Evolutionary conservation across 2,329 filamentous ascomycete species (phyloP).

Genomic region (Aspergillus alliaceus): DNA sequence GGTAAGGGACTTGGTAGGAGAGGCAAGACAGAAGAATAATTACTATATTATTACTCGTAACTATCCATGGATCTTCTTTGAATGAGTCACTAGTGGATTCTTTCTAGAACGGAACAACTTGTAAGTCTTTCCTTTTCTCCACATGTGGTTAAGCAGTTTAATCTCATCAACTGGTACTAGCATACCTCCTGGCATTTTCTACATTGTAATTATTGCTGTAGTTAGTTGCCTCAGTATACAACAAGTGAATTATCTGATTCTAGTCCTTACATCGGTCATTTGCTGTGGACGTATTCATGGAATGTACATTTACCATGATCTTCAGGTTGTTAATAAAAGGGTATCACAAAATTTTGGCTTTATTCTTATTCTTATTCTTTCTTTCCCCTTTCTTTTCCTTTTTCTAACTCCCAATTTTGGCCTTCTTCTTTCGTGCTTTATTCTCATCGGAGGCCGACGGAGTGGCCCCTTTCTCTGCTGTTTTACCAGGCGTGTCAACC

Average conservation of each 20-base stretch:
- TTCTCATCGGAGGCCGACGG: constrained; percentile 35
- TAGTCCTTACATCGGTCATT: background rate
- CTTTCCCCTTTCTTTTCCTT: no score
- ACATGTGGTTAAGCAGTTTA: no score
- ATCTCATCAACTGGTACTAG: background rate
- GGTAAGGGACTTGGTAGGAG: background rate
- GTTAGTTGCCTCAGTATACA: no score
- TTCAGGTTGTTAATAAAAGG: constrained; percentile 2
- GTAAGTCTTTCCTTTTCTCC: no score
- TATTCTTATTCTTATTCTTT: no score
- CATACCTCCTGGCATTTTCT: no score
- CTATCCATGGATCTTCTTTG: background rate
- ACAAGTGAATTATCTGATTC: background rate
- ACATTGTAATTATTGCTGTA: background rate
- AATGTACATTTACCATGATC: background rate
- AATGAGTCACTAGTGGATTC: background rate
- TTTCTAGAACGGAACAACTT: no score
- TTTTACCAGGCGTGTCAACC: constrained; percentile 33
- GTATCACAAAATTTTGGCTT: constrained; percentile 2
- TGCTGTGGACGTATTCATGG: background rate
- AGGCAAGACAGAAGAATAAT: background rate
- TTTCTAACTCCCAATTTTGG: constrained; percentile 27
- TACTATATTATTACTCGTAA: no score
- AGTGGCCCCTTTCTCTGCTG: constrained; percentile 27
- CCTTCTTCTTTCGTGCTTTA: constrained; percentile 39